Evolutionary conservation across 495 filamentous ascomycete species (phyloP).

Genomic region (Aspergillus ellipticus): DNA sequence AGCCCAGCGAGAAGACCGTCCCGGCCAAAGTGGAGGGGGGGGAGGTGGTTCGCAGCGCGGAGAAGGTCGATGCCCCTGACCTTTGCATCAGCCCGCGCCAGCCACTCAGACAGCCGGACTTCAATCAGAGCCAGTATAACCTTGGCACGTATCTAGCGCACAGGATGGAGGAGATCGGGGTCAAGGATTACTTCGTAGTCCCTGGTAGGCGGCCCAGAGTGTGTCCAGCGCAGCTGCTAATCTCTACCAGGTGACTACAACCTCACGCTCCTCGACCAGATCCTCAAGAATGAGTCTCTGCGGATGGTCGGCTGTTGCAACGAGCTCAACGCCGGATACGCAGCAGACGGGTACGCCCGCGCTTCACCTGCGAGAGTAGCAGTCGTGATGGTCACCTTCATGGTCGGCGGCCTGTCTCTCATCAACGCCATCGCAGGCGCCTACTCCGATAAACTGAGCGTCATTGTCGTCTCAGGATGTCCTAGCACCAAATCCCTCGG

Average conservation of each 20-base stretch:
- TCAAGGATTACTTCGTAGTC: conserved; percentile 8
- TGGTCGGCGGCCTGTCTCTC: conserved; percentile 69
- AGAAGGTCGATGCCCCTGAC: too few species aligned
- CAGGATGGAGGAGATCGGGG: conserved; percentile 8
- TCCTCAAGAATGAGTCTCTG: conserved; percentile 50
- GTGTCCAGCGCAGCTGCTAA: not conserved
- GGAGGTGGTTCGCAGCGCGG: too few species aligned
- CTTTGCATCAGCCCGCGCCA: too few species aligned
- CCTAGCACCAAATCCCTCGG: not conserved
- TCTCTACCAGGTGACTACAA: conserved; percentile 60
- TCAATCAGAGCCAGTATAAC: not conserved
- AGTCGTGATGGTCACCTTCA: conserved; percentile 70
- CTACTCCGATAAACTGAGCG: conserved; percentile 66
- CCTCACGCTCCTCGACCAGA: conserved; percentile 59
- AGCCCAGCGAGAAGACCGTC: too few species aligned
- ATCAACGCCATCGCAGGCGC: conserved; percentile 68
- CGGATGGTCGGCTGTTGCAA: conserved; percentile 72
- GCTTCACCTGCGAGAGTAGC: conserved; percentile 53
- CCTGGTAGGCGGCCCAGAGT: not conserved
- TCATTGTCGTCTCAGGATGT: conserved; percentile 70
- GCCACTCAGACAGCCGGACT: not conserved
- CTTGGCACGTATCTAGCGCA: conserved; percentile 4
- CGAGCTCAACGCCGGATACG: conserved; percentile 75
- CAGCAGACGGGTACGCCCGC: conserved; percentile 73
- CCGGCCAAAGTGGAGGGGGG: too few species aligned